A percentile compares a stretch with the other conserved stretches of the same genome.
Conservation (phyloP, 768 basidiomycete species). For the Clathrus columnatus region DNA sequence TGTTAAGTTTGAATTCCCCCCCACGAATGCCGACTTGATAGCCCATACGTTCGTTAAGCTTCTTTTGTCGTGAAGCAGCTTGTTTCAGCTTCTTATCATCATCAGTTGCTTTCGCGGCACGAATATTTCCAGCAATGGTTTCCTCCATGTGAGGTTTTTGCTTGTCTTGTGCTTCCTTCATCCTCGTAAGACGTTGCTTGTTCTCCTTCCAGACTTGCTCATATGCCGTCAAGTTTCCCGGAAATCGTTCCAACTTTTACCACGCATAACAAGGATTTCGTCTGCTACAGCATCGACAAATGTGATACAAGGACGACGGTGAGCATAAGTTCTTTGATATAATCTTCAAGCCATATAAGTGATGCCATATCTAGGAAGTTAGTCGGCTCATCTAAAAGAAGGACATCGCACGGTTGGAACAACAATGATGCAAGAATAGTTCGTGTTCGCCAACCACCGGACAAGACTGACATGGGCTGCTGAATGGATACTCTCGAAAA, state of each 20-base stretch:
- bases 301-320: slow-evolving; percentile 54
- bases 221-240: slow-evolving; percentile 46
- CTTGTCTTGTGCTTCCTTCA: slow-evolving; percentile 33
- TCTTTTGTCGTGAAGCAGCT: slow-evolving; percentile 54
- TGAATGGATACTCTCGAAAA: slow-evolving; percentile 35
- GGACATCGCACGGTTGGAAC: slow-evolving; percentile 45
- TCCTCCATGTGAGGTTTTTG: slow-evolving; percentile 43
- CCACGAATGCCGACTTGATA: slow-evolving; percentile 31
- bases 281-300: slow-evolving; percentile 54
- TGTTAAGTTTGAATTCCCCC: slow-evolving; percentile 46
- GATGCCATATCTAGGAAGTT: slow-evolving; percentile 42
- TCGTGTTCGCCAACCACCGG: slow-evolving; percentile 62
- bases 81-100: slow-evolving; percentile 48
- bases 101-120: slow-evolving; percentile 45
- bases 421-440: slow-evolving; percentile 51
- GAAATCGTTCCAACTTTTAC: slow-evolving; percentile 44
- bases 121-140: slow-evolving; percentile 43
- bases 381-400: slow-evolving; percentile 48
- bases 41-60: slow-evolving; percentile 35
- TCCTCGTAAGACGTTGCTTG: slow-evolving; percentile 34
- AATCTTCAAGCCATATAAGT: slow-evolving; percentile 45
- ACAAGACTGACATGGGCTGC: slow-evolving; percentile 36
- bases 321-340: slow-evolving; percentile 31
- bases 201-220: slow-evolving; percentile 38
- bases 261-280: slow-evolving; percentile 51